Base-by-base conservation (phyloP, 495 filamentous ascomycete species). In the Penicillium cinerascens region DNA sequence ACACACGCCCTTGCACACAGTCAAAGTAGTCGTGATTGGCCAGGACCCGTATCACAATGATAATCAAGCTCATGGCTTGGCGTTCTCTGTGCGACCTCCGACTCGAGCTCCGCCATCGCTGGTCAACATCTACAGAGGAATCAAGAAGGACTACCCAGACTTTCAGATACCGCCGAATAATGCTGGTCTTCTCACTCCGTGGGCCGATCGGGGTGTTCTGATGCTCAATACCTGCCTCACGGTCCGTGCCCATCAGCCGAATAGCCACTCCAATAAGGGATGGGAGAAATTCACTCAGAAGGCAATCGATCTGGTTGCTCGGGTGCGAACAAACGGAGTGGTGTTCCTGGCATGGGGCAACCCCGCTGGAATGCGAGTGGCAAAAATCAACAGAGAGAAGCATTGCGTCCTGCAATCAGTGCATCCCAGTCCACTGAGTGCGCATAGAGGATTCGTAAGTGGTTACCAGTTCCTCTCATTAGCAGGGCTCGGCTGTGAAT, bases 1-100 rank as follows among this genome's bases (percentile, higher is more conserved):
- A 27, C 84, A 95, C 68, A 97, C 92, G 1, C 95, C 93, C 22
- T 81, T 97, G 49, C 70, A 85, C 72, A 86, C 73, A 2, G 92
- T 97, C 49, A 93, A 92, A 63, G 84, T 84, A 42, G 90, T 98
- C 7, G 88, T 98, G 67, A 61, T 97, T 39, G 93, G 95, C 54
- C 93, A 98, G 72, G 93, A 98, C 68, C 93, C 93, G 5, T 98
- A 98, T 69, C 93, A 97, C 75, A 93, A 95, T 67, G 59, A 78
- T 71, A 95, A 95, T 73, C 93, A 98, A 79, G 93, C 93, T 29
- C 92, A 96, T 70, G 93, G 93, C 21, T 83, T 98, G 41, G 88
- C 84, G 67, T 98, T 98, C 81, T 95, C 89, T 16, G 91, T 97
- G 46, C 90, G 87, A 0, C 84, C 93, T 0, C 93, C 93, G 0